Evolutionary conservation across 768 basidiomycete species (phyloP).

Genomic region (Mycena filopes): DNA sequence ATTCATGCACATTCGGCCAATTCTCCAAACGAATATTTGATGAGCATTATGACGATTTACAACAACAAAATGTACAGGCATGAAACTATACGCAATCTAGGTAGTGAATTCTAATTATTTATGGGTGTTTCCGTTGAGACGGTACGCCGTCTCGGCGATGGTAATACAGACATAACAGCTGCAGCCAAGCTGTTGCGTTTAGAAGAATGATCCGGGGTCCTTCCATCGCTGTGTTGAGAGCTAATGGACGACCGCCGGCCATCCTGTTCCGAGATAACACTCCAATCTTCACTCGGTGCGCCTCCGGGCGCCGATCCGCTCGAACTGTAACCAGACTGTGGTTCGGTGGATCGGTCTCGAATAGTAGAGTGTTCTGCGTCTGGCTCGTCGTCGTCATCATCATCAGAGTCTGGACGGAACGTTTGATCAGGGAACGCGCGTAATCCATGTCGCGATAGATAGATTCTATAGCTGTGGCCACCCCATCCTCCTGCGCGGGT

Average conservation of each 20-base stretch:
- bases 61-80: constrained; percentile 35
- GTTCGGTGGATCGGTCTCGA: constrained; percentile 46
- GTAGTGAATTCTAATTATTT: constrained; percentile 33
- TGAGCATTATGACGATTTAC: constrained; percentile 60
- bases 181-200: constrained; percentile 74
- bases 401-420: constrained; percentile 45
- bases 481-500: constrained; percentile 86
- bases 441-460: constrained; percentile 98
- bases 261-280: constrained; percentile 84
- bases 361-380: constrained; percentile 52
- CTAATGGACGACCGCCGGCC: constrained; percentile 66
- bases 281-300: constrained; percentile 85
- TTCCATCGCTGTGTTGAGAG: constrained; percentile 56
- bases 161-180: constrained; percentile 70
- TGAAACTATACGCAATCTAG: constrained; percentile 37
- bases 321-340: constrained; percentile 65
- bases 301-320: constrained; percentile 59
- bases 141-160: constrained; percentile 55
- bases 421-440: constrained; percentile 87
- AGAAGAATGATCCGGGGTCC: constrained; percentile 44
- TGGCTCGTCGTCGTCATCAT: constrained; percentile 44
- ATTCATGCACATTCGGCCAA: constrained; percentile 83
- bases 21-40: constrained; percentile 88
- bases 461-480: constrained; percentile 90
- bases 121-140: constrained; percentile 44